Percentiles rank a stretch among this genome's conserved stretches.
These are phyloP conservation scores for Saccharomyces paradoxus DNA, from an alignment of 805 yeast genomes.

Conservation along the genomic window DNA sequence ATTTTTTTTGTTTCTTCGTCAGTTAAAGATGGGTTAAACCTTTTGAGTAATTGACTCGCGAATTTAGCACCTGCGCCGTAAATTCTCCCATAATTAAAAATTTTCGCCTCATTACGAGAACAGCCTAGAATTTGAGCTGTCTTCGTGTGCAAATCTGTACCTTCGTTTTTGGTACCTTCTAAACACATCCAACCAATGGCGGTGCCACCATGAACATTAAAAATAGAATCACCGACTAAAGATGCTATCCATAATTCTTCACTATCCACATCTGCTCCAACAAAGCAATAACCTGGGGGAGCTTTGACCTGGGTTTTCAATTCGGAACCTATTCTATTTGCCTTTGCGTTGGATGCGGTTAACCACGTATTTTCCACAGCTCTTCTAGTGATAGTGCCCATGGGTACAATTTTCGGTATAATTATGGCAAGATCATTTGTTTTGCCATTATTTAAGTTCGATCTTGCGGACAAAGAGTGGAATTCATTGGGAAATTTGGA, in stretches of 20 bases:
- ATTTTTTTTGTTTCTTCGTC: slow-evolving; percentile 58
- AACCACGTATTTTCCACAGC: slow-evolving; percentile 98
- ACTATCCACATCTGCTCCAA: slow-evolving; percentile 98
- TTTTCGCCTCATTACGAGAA: slow-evolving; percentile 83
- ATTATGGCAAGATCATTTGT: slow-evolving; percentile 54
- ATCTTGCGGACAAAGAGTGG: slow-evolving; percentile 6
- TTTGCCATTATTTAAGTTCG: background rate
- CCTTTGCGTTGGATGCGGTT: slow-evolving; percentile 92
- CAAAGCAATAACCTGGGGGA: slow-evolving; percentile 82
- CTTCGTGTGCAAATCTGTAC: slow-evolving; percentile 91
- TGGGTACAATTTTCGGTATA: slow-evolving; percentile 73
- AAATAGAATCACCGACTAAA: slow-evolving; percentile 83
- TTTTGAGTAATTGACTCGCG: slow-evolving; percentile 75
- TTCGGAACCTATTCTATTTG: slow-evolving; percentile 82
- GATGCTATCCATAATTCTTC: slow-evolving; percentile 98
- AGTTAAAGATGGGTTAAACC: slow-evolving; percentile 64
- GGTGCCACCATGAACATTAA: slow-evolving; percentile 87
- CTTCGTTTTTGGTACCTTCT: slow-evolving; percentile 86
- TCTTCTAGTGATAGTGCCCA: slow-evolving; percentile 95
- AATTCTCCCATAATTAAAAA: slow-evolving; percentile 92
- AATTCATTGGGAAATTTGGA: slow-evolving; percentile 26
- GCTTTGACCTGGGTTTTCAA: slow-evolving; percentile 79
- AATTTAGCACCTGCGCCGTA: slow-evolving; percentile 95
- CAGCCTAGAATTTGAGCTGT: slow-evolving; percentile 88
- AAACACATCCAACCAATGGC: slow-evolving; percentile 99